Evolutionary conservation across 2,329 filamentous ascomycete genomes (phyloP).

Genomic region (Beauveria scarabaeidicola): DNA sequence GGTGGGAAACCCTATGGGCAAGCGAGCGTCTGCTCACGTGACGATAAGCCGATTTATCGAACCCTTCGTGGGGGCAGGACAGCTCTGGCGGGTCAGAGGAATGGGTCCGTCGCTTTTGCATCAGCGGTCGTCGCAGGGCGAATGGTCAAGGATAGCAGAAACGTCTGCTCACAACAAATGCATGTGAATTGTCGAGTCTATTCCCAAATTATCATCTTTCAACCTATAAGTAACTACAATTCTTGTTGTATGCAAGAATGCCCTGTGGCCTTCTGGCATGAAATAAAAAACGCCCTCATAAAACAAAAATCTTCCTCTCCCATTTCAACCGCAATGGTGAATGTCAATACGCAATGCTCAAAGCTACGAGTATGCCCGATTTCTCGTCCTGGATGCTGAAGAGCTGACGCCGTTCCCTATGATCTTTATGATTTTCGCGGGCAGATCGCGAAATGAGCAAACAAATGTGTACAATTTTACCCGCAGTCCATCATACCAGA

Average conservation of each 20-base stretch:
- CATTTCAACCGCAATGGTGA: not conserved
- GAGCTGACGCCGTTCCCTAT: conserved; percentile 9
- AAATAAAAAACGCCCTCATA: conserved; percentile 1
- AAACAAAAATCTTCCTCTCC: conserved; percentile 2
- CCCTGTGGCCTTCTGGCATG: not conserved
- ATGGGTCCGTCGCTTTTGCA: no score
- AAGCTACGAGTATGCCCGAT: not conserved
- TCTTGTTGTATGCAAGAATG: not conserved
- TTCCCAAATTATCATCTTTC: not conserved
- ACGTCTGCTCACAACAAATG: no score
- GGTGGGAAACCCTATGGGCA: conserved; percentile 32
- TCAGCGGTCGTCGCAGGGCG: no score
- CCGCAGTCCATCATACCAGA: not conserved
- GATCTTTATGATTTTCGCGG: conserved; percentile 1
- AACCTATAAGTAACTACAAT: conserved; percentile 5
- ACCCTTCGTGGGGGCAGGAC: conserved; percentile 4
- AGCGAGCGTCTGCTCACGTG: conserved; percentile 6
- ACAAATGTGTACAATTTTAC: not conserved
- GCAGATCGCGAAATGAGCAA: not conserved
- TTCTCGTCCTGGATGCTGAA: conserved; percentile 4
- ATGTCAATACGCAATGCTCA: conserved; percentile 6
- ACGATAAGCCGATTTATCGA: not conserved
- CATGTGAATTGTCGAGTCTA: not conserved
- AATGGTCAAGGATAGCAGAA: no score
- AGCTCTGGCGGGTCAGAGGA: no score